A percentile compares a stretch with the other conserved stretches of the same genome.
These are phyloP conservation scores for Mycena latifolia DNA, from an alignment of 768 basidiomycete genomes.

Conservation along the genomic window DNA sequence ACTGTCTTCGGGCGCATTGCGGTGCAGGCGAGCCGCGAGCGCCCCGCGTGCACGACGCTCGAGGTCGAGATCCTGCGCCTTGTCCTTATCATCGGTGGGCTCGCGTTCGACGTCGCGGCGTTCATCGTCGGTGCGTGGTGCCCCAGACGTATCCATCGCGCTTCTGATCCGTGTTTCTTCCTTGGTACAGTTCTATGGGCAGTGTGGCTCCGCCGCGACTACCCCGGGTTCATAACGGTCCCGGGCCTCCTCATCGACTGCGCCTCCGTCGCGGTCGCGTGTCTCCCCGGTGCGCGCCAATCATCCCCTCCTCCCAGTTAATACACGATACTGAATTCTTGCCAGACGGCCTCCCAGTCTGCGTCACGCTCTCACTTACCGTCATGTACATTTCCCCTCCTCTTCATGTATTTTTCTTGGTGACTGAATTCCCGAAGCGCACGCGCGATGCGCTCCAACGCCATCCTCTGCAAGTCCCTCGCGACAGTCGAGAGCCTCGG, in stretches of 20 bases:
- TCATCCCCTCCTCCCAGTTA: not conserved
- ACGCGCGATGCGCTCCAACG: constrained; percentile 62
- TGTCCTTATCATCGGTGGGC: constrained; percentile 61
- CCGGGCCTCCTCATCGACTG: constrained; percentile 66
- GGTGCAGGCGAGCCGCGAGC: constrained; percentile 52
- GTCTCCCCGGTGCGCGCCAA: constrained; percentile 24
- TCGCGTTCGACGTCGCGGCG: constrained; percentile 58
- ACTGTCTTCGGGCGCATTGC: constrained; percentile 61
- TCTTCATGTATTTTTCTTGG: not conserved
- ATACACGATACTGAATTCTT: not conserved
- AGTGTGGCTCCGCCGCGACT: constrained; percentile 54
- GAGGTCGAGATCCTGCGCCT: constrained; percentile 68
- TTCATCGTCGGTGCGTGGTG: constrained; percentile 65
- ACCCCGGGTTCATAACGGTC: constrained; percentile 61
- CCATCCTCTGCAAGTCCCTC: constrained; percentile 66
- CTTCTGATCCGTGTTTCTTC: not conserved
- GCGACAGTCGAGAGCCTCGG: constrained; percentile 78
- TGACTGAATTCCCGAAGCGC: too few species aligned
- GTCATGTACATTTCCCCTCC: constrained; percentile 35
- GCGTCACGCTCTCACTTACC: constrained; percentile 67
- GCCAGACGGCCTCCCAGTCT: constrained; percentile 67
- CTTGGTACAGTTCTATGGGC: constrained; percentile 41
- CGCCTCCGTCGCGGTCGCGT: constrained; percentile 64
- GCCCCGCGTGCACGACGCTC: constrained; percentile 57
- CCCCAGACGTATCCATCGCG: not conserved